Percentiles rank a stretch among this genome's conserved stretches.
Evolutionary conservation across 2,329 filamentous ascomycete species (phyloP).

Genomic region (Trichoderma breve): DNA sequence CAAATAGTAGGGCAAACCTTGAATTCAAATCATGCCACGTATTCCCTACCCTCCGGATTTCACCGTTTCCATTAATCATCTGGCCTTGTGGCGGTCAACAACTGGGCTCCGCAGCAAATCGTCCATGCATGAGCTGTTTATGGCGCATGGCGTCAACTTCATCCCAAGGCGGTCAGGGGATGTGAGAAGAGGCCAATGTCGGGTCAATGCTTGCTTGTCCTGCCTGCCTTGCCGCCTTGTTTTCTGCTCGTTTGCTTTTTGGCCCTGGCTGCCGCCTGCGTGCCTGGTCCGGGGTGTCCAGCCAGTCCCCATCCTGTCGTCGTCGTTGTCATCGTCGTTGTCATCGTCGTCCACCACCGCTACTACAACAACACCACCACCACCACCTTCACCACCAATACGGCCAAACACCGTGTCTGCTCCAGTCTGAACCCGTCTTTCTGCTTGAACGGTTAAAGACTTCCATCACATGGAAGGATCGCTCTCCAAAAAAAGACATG

Average conservation of each 20-base stretch:
- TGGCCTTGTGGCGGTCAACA: conserved; percentile 16
- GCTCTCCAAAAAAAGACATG: conserved; percentile 8
- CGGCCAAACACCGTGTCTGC: background rate
- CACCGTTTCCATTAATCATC: conserved; percentile 18
- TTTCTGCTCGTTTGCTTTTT: background rate
- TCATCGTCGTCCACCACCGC: conserved; percentile 2
- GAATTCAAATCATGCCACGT: conserved; percentile 17
- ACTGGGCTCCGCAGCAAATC: conserved; percentile 17
- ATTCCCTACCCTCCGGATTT: conserved; percentile 5
- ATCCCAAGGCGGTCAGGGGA: conserved; percentile 17
- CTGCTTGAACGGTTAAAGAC: conserved; percentile 12
- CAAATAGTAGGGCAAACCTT: conserved; percentile 3
- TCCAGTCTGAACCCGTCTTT: background rate
- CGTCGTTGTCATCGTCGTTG: background rate
- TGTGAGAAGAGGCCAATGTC: background rate
- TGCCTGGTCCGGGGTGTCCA: background rate
- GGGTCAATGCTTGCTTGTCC: conserved; percentile 6
- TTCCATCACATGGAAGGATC: conserved; percentile 4
- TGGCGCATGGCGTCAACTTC: conserved; percentile 18
- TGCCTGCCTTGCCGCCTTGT: background rate
- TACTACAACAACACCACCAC: conserved; percentile 5
- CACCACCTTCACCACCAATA: background rate
- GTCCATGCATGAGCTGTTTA: conserved; percentile 20
- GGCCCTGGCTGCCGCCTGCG: background rate
- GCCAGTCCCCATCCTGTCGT: background rate